Conservation (phyloP, 805 yeast species). For the Zygosaccharomyces pseudorouxii region DNA sequence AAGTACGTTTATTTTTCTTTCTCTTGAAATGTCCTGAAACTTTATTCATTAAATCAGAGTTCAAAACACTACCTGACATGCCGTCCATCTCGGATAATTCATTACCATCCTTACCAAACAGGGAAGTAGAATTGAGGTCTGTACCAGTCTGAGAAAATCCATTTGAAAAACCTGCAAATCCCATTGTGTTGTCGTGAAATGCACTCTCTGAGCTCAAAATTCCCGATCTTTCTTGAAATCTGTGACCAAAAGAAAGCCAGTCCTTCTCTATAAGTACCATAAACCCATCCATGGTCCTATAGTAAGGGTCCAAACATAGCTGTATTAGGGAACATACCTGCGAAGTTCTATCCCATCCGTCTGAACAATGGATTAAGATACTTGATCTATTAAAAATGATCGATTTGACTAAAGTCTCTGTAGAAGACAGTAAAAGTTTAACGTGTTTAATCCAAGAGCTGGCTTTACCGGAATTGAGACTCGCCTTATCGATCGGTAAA, state of each 20-base stretch:
- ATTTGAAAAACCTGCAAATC: conserved; percentile 12
- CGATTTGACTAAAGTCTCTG: conserved; percentile 75
- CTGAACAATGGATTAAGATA: conserved; percentile 87
- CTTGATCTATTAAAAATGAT: conserved; percentile 79
- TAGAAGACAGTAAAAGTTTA: conserved; percentile 62
- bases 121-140: conserved; percentile 16
- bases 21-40: conserved; percentile 49
- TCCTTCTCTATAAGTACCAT: conserved; percentile 84
- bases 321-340: conserved; percentile 82
- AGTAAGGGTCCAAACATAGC: conserved; percentile 85
- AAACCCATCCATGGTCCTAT: conserved; percentile 83
- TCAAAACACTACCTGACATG: conserved; percentile 29
- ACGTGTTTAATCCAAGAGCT: conserved; percentile 77
- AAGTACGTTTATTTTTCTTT: conserved; percentile 31
- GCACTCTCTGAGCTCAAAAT: conserved; percentile 56
- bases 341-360: conserved; percentile 98
- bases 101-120: conserved; percentile 18
- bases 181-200: conserved; percentile 39
- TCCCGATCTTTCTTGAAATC: conserved; percentile 79
- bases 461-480: conserved; percentile 46
- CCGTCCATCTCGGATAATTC: conserved; percentile 13
- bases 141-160: conserved; percentile 10
- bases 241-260: conserved; percentile 93
- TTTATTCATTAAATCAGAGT: conserved; percentile 41
- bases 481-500: conserved; percentile 48